Evolutionary conservation across 495 filamentous ascomycete genomes (phyloP).

Genomic region (Rostrohypoxylon terebratum): DNA sequence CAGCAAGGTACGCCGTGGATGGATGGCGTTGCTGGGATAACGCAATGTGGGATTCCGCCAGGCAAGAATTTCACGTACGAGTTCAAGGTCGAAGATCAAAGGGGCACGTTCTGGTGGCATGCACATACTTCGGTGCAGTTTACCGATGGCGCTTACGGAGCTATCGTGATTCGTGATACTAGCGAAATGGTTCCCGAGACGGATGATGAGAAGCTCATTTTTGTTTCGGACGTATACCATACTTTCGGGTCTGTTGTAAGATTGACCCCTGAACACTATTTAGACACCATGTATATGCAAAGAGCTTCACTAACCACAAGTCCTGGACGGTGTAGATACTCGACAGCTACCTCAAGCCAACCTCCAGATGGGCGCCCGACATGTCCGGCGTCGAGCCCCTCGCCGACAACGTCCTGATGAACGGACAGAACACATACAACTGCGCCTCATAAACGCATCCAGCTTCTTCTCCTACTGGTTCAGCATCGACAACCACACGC

Average conservation of each 20-base stretch:
- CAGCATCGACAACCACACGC: conserved; percentile 50
- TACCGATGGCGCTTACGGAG: conserved; percentile 46
- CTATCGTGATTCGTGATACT: conserved; percentile 48
- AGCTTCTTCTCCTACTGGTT: conserved; percentile 48
- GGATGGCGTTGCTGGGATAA: conserved; percentile 50
- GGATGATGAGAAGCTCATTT: conserved; percentile 47
- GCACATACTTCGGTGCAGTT: conserved; percentile 46
- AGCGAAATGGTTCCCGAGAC: conserved; percentile 44
- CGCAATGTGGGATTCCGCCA: conserved; percentile 50
- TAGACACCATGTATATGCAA: no score
- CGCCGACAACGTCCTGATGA: conserved; percentile 51
- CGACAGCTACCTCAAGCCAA: conserved; percentile 46
- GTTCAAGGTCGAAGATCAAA: conserved; percentile 45
- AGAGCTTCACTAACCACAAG: not conserved
- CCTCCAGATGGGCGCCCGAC: conserved; percentile 47
- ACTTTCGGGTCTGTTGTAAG: conserved; percentile 46
- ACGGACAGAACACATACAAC: conserved; percentile 54
- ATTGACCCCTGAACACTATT: no score
- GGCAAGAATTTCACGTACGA: conserved; percentile 49
- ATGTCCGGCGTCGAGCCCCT: conserved; percentile 50
- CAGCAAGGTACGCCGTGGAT: conserved; percentile 46
- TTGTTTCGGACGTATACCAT: conserved; percentile 49
- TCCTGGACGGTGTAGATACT: conserved; percentile 27
- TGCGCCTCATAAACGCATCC: conserved; percentile 51
- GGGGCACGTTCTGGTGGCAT: conserved; percentile 52